Conservation (phyloP, 2,329 filamentous ascomycete species). For the Blastomyces parvus region DNA sequence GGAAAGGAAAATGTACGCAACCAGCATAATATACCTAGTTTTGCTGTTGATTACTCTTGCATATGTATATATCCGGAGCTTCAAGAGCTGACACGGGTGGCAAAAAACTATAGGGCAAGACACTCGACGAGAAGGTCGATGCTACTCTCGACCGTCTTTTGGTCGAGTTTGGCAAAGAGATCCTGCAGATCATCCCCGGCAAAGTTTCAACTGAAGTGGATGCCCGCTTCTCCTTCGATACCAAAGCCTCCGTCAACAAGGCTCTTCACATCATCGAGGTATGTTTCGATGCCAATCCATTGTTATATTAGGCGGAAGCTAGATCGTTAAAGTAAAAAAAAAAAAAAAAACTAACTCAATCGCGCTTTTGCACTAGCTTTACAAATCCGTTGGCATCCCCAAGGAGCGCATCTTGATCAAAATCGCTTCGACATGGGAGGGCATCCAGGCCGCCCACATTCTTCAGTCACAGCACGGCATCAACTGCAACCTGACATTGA, state of each 20-base stretch:
- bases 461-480: constrained; percentile 91
- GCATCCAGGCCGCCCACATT: constrained; percentile 96
- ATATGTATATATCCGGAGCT: background rate
- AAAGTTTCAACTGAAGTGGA: constrained; percentile 99
- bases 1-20: constrained; percentile 63
- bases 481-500: constrained; percentile 98
- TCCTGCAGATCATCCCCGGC: constrained; percentile 91
- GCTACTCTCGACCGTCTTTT: constrained; percentile 84
- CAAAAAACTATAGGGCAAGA: constrained; percentile 39
- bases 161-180: constrained; percentile 97
- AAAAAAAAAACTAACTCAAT: constrained; percentile 19
- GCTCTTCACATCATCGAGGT: constrained; percentile 94
- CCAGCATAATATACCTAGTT: background rate
- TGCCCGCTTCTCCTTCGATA: constrained; percentile 91
- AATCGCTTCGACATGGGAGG: constrained; percentile 98
- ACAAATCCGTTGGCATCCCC: constrained; percentile 80
- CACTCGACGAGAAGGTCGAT: constrained; percentile 75
- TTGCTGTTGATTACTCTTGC: constrained; percentile 10
- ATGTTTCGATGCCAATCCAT: constrained; percentile 30
- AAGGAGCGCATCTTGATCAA: constrained; percentile 98
- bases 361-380: constrained; percentile 53
- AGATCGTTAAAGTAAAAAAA: background rate
- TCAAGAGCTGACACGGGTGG: background rate
- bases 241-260: constrained; percentile 84
- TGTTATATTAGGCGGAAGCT: background rate